Evolutionary conservation across 2,329 filamentous ascomycete species (phyloP).

Genomic region (Aureobasidium musti): DNA sequence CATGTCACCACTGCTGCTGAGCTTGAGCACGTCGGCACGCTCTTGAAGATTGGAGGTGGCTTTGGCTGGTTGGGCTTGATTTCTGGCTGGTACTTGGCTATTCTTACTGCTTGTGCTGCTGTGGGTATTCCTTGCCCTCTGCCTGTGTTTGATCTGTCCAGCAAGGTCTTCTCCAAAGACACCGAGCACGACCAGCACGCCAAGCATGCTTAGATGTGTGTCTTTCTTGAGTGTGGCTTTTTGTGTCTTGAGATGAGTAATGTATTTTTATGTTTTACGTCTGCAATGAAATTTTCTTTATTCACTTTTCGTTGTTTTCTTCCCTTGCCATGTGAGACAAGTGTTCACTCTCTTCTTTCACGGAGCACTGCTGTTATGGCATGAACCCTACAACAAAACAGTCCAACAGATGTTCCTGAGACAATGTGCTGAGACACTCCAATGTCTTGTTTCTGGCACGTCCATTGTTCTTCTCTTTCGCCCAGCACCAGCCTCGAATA

Average conservation of each 20-base stretch:
- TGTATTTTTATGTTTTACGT: neutral
- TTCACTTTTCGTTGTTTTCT: neutral
- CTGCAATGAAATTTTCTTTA: neutral
- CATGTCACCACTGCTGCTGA: slow-evolving; percentile 32
- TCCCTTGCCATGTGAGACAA: neutral
- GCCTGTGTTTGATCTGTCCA: slow-evolving; percentile 35
- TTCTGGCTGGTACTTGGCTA: slow-evolving; percentile 37
- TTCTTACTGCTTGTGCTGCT: slow-evolving; percentile 35
- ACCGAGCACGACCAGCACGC: neutral
- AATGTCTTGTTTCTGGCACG: neutral
- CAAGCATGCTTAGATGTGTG: slow-evolving; percentile 8
- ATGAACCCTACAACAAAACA: neutral
- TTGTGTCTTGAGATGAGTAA: slow-evolving; percentile 12
- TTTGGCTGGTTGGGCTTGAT: slow-evolving; percentile 37
- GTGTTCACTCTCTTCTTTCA: neutral
- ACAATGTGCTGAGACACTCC: neutral
- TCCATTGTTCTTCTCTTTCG: neutral
- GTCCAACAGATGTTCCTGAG: too few relatives aligned
- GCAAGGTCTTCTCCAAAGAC: slow-evolving; percentile 33
- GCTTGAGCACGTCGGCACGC: slow-evolving; percentile 31
- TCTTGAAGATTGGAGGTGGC: slow-evolving; percentile 37
- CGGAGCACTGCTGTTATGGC: neutral
- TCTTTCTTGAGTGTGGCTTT: neutral
- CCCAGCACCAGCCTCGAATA: too few relatives aligned
- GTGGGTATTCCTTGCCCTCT: slow-evolving; percentile 35